A percentile compares a stretch with the other conserved stretches of the same genome.
Evolutionary conservation across 108 stramenopile species (phyloP).

Genomic region (Licmophora abbreviata): DNA sequence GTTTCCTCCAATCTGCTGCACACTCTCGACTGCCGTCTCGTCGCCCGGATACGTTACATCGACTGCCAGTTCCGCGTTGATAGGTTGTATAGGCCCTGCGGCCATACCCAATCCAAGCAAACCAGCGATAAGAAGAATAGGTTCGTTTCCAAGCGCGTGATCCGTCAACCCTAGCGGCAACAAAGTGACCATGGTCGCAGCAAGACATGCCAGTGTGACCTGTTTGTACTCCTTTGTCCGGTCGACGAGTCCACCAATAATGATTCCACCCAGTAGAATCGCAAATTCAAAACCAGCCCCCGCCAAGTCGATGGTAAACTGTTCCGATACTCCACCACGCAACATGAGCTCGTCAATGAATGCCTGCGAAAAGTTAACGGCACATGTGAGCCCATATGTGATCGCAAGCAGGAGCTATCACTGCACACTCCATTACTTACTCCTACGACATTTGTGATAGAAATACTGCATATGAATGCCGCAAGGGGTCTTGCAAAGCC

Average conservation of each 20-base stretch:
- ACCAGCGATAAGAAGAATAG: conserved; percentile 30
- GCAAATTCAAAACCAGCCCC: conserved; percentile 88
- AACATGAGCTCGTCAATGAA: conserved; percentile 89
- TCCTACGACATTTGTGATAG: conserved; percentile 28
- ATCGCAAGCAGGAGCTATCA: not conserved
- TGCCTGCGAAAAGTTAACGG: no score
- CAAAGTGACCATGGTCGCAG: conserved; percentile 31
- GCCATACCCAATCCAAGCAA: conserved; percentile 52
- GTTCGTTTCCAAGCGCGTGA: conserved; percentile 46
- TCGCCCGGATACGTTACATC: conserved; percentile 71
- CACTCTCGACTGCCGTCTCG: conserved; percentile 65
- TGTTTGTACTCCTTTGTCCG: conserved; percentile 78
- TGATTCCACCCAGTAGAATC: conserved; percentile 77
- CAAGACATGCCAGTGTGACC: conserved; percentile 69
- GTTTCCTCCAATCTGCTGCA: conserved; percentile 70
- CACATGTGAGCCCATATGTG: not conserved
- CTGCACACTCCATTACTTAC: not conserved
- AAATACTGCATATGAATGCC: conserved; percentile 22
- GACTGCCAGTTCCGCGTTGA: conserved; percentile 73
- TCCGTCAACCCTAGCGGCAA: conserved; percentile 57
- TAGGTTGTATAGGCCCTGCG: conserved; percentile 65
- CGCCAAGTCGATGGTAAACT: conserved; percentile 71
- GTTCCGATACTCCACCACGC: conserved; percentile 69
- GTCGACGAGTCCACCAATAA: conserved; percentile 83
- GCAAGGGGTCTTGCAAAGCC: conserved; percentile 15